Base-by-base conservation (phyloP, 805 yeast species). In the Blastobotrys terrestris region DNA sequence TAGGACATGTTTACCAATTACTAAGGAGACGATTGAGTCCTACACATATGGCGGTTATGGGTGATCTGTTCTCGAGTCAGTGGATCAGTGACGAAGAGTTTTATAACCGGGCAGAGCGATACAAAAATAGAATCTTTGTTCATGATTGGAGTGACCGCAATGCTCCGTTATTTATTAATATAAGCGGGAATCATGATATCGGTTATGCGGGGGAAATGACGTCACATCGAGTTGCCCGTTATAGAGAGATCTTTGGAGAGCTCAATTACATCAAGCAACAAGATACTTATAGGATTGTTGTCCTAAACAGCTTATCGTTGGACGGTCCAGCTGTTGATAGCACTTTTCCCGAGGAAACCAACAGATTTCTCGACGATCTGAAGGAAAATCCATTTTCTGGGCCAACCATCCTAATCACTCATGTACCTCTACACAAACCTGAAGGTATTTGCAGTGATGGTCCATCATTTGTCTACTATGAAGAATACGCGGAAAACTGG, bases 141-240 rank as follows among this genome's bases (percentile, higher is more conserved):
- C 47, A 46, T 15, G 8, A 26, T n/a, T n/a, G n/a, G n/a, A n/a
- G n/a, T 26, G 54, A 48, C n/a, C 4, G 21, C 15, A 51, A 31
- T 31, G 14, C 52, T 4, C 44, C 58, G 3, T 41, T 11, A 39
- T 80, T 92, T 63, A 77, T 89, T 55, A 94, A 94, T 66, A 72
- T 94, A 46, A 84, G 95, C 1, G 99, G 99, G 1, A 94, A 94
- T 66, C 99, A 94, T 66, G 99, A 94, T 67, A 83, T 92, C 47
- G 99, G 99, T 0, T 92, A 94, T 66, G 80, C 87, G 47, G 98
- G 98, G 0, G 99, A 94, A 68, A 88, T 95, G 42, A 90, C 96
- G 0, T 82, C 83, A 72, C 97, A 88, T 62, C 95, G 95, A 62
- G 80, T 89, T 81, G 80, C 87, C 1, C 75, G 99, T 58, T 94